These are phyloP conservation scores for Aureobasidium sp. DNA, from an alignment of 2,329 filamentous ascomycete genomes.

Conservation along the genomic window DNA sequence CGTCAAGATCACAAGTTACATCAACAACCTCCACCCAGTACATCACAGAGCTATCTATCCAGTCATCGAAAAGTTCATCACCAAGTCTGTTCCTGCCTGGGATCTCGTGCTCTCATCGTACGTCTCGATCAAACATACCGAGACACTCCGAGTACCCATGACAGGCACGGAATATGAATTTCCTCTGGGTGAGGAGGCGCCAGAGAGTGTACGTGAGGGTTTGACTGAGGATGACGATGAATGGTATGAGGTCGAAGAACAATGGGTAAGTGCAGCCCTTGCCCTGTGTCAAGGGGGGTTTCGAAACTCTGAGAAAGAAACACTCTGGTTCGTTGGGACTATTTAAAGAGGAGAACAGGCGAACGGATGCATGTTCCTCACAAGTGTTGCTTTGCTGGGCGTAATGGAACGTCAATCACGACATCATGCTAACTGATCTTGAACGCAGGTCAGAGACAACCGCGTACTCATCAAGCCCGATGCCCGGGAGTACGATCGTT, in stretches of 20 bases:
- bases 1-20: conserved; percentile 25
- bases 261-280: conserved; percentile 4
- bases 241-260: neutral
- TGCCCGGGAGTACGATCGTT: neutral
- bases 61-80: conserved; percentile 23
- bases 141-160: neutral
- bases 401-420: too few species aligned
- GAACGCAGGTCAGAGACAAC: neutral
- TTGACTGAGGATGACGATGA: conserved; percentile 1
- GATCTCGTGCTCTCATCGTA: conserved; percentile 15
- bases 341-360: neutral
- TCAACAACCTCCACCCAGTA: conserved; percentile 27
- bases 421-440: neutral
- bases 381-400: too few species aligned
- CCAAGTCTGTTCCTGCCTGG: conserved; percentile 25
- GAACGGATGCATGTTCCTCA: neutral
- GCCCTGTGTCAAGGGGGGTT: neutral
- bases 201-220: conserved; percentile 1
- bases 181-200: conserved; percentile 2
- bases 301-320: neutral
- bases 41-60: conserved; percentile 22
- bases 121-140: neutral
- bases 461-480: conserved; percentile 3
- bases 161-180: neutral
- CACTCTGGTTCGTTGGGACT: neutral